These are phyloP conservation scores for Pythium inflatum DNA, from an alignment of 352 stramenopile genomes.

Conservation along the genomic window DNA sequence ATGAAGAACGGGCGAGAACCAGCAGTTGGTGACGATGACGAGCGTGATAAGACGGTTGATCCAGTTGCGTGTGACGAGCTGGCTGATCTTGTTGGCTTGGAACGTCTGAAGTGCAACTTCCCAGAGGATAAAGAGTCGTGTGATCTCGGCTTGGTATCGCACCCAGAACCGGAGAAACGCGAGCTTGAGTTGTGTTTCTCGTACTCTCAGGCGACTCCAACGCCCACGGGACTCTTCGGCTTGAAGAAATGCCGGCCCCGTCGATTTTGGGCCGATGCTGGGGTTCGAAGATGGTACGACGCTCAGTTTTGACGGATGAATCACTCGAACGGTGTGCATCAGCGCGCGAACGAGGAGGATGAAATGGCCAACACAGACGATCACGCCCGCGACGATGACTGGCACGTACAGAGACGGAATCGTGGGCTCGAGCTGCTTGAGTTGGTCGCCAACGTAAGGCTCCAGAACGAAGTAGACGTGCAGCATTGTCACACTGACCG, in stretches of 20 bases:
- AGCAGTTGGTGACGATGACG: conserved; percentile 23
- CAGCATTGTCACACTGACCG: too few relatives aligned
- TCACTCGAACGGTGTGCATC: background rate
- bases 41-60: conserved; percentile 18
- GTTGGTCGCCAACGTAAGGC: background rate
- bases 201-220: too few relatives aligned
- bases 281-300: too few relatives aligned
- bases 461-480: background rate
- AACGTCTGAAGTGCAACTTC: conserved; percentile 21
- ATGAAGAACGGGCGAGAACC: conserved; percentile 16
- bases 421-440: background rate
- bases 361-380: background rate
- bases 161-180: too few relatives aligned
- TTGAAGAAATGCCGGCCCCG: too few relatives aligned
- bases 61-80: conserved; percentile 6
- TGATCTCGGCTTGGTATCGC: background rate
- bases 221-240: too few relatives aligned
- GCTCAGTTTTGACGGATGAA: background rate
- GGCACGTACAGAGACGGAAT: background rate
- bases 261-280: too few relatives aligned
- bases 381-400: background rate
- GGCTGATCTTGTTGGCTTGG: conserved; percentile 24
- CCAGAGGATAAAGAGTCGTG: background rate
- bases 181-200: too few relatives aligned
- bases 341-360: background rate